Evolutionary conservation across 495 filamentous ascomycete genomes (phyloP).

Genomic region (Chaetomidium leptoderma): DNA sequence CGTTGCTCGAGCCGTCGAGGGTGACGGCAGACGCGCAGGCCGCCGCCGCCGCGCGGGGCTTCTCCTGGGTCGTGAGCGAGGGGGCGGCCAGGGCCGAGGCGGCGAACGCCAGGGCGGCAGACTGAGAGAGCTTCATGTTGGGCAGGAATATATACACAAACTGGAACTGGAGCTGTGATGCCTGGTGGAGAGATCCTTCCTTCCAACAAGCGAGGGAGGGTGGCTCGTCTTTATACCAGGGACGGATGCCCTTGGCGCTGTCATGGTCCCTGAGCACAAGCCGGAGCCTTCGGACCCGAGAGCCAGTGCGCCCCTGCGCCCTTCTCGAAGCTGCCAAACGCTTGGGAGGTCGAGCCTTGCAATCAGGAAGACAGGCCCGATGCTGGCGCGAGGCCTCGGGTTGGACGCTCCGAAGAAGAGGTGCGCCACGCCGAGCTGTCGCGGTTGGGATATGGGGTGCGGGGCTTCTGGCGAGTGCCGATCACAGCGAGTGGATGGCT

Average conservation of each 20-base stretch:
- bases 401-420: constrained; percentile 41
- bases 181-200: constrained; percentile 8
- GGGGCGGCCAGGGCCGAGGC: constrained; percentile 42
- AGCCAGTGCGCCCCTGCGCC: neutral
- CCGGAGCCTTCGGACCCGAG: neutral
- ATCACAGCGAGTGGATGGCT: constrained; percentile 29
- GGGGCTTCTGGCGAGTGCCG: constrained; percentile 39
- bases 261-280: neutral
- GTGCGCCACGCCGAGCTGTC: constrained; percentile 32
- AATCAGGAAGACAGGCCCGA: constrained; percentile 51
- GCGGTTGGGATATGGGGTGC: constrained; percentile 36
- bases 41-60: constrained; percentile 31
- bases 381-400: constrained; percentile 39
- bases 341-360: constrained; percentile 20
- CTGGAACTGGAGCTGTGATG: neutral
- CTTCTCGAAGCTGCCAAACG: neutral
- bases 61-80: constrained; percentile 28
- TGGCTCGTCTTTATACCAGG: constrained; percentile 37
- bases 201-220: constrained; percentile 19
- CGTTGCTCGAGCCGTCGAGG: constrained; percentile 51
- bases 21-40: constrained; percentile 49
- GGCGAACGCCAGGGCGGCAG: constrained; percentile 41
- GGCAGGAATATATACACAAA: constrained; percentile 16
- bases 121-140: constrained; percentile 46
- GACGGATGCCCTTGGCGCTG: constrained; percentile 6